These are phyloP conservation scores for Heracleum sosnowskyi DNA, from an alignment of 129 eudicot genomes.

Conservation along the genomic window DNA sequence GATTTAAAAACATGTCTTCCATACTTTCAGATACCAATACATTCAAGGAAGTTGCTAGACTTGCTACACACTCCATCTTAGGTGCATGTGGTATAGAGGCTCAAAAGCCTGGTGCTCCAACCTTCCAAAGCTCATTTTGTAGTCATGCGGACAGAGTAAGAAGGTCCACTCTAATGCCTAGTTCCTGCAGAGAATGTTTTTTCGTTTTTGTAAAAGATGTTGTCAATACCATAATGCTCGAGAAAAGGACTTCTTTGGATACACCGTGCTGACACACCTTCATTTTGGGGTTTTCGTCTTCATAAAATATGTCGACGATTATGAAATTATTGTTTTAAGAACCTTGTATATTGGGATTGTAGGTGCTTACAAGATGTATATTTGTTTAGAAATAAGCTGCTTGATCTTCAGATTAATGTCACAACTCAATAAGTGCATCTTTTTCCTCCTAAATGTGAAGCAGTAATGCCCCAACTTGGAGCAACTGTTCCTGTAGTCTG, in stretches of 20 bases:
- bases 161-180: slow-evolving; percentile 57
- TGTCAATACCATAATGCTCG: slow-evolving; percentile 38
- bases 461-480: neutral
- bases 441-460: neutral
- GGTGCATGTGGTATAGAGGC: slow-evolving; percentile 70
- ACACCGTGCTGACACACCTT: neutral
- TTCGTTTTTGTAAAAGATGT: slow-evolving; percentile 64
- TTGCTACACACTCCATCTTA: slow-evolving; percentile 69
- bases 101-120: slow-evolving; percentile 29
- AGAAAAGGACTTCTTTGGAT: slow-evolving; percentile 14
- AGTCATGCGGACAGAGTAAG: slow-evolving; percentile 29
- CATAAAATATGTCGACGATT: neutral
- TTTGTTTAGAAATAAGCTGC: neutral
- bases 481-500: neutral
- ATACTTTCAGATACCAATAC: slow-evolving; percentile 44
- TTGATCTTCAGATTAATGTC: neutral
- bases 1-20: slow-evolving; percentile 1
- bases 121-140: slow-evolving; percentile 37
- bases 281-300: neutral
- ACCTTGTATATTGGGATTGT: neutral
- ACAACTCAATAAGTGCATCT: neutral
- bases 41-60: slow-evolving; percentile 77
- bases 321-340: neutral
- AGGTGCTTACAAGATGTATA: neutral
- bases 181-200: slow-evolving; percentile 77